Evolutionary conservation across 2,329 filamentous ascomycete species (phyloP), one percentile per base, ranked within the genome.

Genomic region (Sporothrix pallida): DNA sequence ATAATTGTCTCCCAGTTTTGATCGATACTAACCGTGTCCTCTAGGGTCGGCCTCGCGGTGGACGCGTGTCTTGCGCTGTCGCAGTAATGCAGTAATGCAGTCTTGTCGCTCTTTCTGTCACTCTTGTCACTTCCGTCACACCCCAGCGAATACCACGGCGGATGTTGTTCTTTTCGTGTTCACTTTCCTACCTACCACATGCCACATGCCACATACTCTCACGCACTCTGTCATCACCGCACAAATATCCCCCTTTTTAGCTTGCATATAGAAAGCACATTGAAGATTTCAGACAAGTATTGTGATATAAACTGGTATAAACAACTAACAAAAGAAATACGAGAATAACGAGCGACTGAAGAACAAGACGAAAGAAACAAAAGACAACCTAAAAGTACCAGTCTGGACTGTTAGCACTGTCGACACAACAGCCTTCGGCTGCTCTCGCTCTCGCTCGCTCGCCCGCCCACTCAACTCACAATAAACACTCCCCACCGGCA

Each of bases 31-130:
- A 72, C 65, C 46, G 56, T 37, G 31, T 31, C 31, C 31, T 72
- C 70, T 78, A 94, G 93, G 82, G 93, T 96, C 78, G 93, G 93
- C 54, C 84, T 94, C 77, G 93, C 93, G n/a, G 93, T 96, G 56
- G 93, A 96, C 82, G 93, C 93, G 67, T 96, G 93, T 81, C 87
- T 96, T 77, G 92, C 93, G 75, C 84, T 96, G 73, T 88, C 86
- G 50, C 62, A 72, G n/a, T 74, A 42, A 69, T 10, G 46, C n/a
- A n/a, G n/a, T n/a, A n/a, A n/a, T n/a, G n/a, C 44, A 23, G 60
- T 56, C 6, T 50, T 23, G 10, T 15, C 6, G 50, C n/a, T 31
- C n/a, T 42, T 26, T 56, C 31, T 6, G 2, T 37, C 17, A 62
- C 20, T 62, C 6, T n/a, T 7, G 46, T 48, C 46, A 48, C 46